phyloP scores from a whole-genome alignment of 306 rosid genomes.

The Astragalus glycyphyllos region DNA sequence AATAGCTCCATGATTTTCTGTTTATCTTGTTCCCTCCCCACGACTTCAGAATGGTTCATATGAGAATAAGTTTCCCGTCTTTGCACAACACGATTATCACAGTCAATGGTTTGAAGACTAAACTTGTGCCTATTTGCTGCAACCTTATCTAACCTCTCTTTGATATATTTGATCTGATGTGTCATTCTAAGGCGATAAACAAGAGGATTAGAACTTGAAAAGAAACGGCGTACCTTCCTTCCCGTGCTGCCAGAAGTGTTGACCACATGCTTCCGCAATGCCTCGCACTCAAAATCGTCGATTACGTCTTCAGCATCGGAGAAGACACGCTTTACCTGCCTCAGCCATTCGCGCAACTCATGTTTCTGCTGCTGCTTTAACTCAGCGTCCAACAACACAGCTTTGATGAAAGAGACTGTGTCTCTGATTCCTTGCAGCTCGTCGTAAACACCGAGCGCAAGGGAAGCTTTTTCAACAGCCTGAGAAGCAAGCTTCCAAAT shows the following conservation, averaged over 20 bases:
- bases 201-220: not conserved
- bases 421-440: not conserved
- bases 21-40: not conserved
- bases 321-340: not conserved
- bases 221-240: conserved; percentile 5
- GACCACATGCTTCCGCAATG: not conserved
- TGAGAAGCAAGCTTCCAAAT: not conserved
- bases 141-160: not conserved
- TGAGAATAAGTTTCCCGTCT: not conserved
- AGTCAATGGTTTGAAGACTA: conserved; percentile 1
- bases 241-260: not conserved
- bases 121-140: not conserved
- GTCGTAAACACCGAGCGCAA: not conserved
- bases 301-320: not conserved
- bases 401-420: not conserved
- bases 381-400: not conserved
- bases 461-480: not conserved
- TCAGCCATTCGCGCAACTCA: not conserved
- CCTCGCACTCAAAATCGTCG: conserved; percentile 6
- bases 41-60: not conserved
- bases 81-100: not conserved
- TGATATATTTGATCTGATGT: not conserved
- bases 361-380: not conserved
- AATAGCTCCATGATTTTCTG: not conserved
- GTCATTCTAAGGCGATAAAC: not conserved